Evolutionary conservation across 148 eudicot genomes (phyloP).

Genomic region (Bassia scoparia): DNA sequence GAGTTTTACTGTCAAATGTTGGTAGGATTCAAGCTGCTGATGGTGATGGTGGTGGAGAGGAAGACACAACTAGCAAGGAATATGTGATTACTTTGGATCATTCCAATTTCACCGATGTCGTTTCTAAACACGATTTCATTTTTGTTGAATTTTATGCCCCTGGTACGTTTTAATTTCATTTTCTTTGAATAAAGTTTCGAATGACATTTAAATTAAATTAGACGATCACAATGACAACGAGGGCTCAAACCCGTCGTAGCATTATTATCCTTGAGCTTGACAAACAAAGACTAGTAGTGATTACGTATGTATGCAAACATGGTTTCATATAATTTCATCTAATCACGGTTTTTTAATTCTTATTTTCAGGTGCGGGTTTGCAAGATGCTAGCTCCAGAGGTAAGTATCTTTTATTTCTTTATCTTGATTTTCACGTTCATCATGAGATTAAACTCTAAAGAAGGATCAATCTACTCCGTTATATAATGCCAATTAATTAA

Average conservation of each 20-base stretch:
- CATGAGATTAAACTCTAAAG: neutral
- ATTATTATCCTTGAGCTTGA: too few species aligned
- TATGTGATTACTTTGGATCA: slow-evolving; percentile 61
- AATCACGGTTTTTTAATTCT: neutral
- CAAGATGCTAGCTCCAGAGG: slow-evolving; percentile 87
- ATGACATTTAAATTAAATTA: too few species aligned
- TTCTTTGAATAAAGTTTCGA: too few species aligned
- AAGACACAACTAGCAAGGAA: neutral
- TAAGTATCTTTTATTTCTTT: slow-evolving; percentile 17
- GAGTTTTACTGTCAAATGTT: too few species aligned
- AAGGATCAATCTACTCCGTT: neutral
- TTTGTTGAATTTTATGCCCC: slow-evolving; percentile 85
- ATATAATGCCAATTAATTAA: neutral
- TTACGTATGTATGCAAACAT: too few species aligned
- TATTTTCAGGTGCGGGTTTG: slow-evolving; percentile 76
- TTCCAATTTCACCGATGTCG: slow-evolving; percentile 58
- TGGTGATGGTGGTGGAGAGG: neutral
- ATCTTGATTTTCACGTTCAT: too few species aligned
- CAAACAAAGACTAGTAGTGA: too few species aligned
- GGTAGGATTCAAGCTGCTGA: slow-evolving; percentile 9
- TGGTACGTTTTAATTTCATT: slow-evolving; percentile 33
- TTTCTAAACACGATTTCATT: slow-evolving; percentile 54
- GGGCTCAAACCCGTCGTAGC: too few species aligned
- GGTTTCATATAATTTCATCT: too few species aligned
- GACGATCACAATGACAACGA: too few species aligned